A percentile compares a stretch with the other conserved stretches of the same genome.
Evolutionary conservation across 306 rosid species (phyloP).

Genomic region (Oemleria cerasiformis): DNA sequence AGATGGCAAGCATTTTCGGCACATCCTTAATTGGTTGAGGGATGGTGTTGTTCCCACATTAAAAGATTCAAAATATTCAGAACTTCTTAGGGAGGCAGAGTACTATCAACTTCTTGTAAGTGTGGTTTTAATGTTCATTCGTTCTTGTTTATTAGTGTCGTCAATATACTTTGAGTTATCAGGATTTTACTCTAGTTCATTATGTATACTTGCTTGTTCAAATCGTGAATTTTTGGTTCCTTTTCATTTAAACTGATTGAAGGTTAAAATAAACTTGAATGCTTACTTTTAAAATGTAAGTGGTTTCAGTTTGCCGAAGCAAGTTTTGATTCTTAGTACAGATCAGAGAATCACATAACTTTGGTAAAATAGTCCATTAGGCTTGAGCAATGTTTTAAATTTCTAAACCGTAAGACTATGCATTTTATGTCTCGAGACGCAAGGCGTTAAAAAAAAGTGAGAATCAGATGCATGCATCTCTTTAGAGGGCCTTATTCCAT

Average conservation of each 20-base stretch:
- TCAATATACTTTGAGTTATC: conserved; percentile 6
- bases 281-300: not conserved
- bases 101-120: conserved; percentile 84
- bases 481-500: not conserved
- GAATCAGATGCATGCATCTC: not conserved
- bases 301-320: not conserved
- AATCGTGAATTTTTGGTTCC: not conserved
- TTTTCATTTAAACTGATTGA: not conserved
- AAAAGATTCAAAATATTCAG: conserved; percentile 51
- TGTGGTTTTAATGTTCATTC: conserved; percentile 10
- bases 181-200: not conserved
- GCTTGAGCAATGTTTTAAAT: not conserved
- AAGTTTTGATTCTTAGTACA: not conserved
- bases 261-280: not conserved
- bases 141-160: not conserved
- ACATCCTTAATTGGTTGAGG: conserved; percentile 93
- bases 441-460: not conserved
- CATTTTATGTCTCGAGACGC: too few species aligned
- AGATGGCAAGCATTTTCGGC: conserved; percentile 87
- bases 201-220: not conserved
- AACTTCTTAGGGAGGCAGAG: conserved; percentile 83
- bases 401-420: too few species aligned
- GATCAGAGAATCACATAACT: not conserved
- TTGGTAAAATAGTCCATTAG: not conserved
- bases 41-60: conserved; percentile 74